Conservation (phyloP, 345 rosid species). For the Salix dunnii region DNA sequence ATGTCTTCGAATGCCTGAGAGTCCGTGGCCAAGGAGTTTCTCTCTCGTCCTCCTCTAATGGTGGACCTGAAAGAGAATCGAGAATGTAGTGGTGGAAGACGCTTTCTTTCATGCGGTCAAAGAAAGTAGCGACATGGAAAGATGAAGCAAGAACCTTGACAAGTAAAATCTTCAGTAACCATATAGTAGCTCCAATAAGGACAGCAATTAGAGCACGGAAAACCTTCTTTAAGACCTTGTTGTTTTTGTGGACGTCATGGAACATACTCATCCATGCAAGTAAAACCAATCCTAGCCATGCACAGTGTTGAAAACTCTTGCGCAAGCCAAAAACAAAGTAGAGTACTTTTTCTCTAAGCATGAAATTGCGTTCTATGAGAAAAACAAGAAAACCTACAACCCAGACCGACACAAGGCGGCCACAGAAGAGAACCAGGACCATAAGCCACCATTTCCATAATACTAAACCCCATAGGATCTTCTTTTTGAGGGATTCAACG, state of each 20-base stretch:
- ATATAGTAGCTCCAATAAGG: constrained; percentile 45
- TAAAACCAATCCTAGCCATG: constrained; percentile 37
- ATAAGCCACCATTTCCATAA: constrained; percentile 57
- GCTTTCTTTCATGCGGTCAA: constrained; percentile 62
- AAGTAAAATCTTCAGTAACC: constrained; percentile 49
- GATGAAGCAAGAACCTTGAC: constrained; percentile 54
- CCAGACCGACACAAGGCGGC: constrained; percentile 40
- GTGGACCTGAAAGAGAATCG: constrained; percentile 45
- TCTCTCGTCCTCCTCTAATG: constrained; percentile 10
- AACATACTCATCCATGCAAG: constrained; percentile 34
- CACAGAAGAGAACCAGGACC: constrained; percentile 39
- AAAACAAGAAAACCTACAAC: constrained; percentile 28
- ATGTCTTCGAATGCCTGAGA: not conserved
- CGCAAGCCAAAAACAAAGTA: constrained; percentile 42
- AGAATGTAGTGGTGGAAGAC: constrained; percentile 52
- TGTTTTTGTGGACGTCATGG: constrained; percentile 31
- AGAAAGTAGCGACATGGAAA: constrained; percentile 53
- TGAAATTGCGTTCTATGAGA: constrained; percentile 38
- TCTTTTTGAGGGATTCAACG: constrained; percentile 14
- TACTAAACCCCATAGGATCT: constrained; percentile 24
- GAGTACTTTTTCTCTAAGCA: constrained; percentile 41
- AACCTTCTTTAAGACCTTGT: constrained; percentile 25
- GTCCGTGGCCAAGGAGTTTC: not conserved
- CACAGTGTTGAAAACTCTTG: constrained; percentile 40
- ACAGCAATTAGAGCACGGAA: constrained; percentile 36